Percentiles rank a stretch among this genome's conserved stretches.
Evolutionary conservation across 139 green algal genomes (phyloP).

Genomic region (Marvania coccoides): DNA sequence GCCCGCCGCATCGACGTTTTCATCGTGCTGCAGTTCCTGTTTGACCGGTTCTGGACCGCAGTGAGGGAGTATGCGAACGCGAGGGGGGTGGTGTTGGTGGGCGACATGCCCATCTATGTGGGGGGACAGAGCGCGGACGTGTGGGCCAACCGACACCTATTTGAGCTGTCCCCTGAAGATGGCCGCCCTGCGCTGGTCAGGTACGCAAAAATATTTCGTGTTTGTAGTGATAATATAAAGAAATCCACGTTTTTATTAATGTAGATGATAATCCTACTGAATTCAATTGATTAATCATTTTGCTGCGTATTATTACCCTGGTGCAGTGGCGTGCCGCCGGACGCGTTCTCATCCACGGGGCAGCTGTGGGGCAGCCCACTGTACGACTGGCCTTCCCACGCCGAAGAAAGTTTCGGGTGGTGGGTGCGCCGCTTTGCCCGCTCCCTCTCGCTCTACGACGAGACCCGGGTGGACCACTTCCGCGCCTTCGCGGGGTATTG

Average conservation of each 20-base stretch:
- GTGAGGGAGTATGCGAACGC: conserved; percentile 83
- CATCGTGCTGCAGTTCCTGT: conserved; percentile 89
- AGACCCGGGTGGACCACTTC: conserved; percentile 97
- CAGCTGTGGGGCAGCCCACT: conserved; percentile 97
- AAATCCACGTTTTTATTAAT: too few species aligned
- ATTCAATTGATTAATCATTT: too few species aligned
- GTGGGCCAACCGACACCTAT: conserved; percentile 83
- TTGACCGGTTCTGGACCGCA: conserved; percentile 86
- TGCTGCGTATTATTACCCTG: too few species aligned
- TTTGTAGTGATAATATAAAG: too few species aligned
- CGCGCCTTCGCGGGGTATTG: conserved; percentile 90
- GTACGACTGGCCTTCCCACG: conserved; percentile 82
- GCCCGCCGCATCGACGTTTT: conserved; percentile 74
- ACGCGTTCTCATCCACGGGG: conserved; percentile 89
- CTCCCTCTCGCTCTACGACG: conserved; percentile 85
- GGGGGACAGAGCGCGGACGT: conserved; percentile 89
- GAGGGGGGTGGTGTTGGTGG: conserved; percentile 78
- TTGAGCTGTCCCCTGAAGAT: conserved; percentile 47
- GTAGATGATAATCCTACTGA: too few species aligned
- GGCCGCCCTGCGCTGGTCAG: conserved; percentile 32
- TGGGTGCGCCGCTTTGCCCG: conserved; percentile 79
- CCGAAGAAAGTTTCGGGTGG: conserved; percentile 72
- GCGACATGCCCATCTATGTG: conserved; percentile 99
- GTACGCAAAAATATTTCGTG: too few species aligned
- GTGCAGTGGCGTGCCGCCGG: conserved; percentile 87